These are phyloP conservation scores for Meripilus lineatus DNA, from an alignment of 1,284 basidiomycete genomes.

Conservation along the genomic window DNA sequence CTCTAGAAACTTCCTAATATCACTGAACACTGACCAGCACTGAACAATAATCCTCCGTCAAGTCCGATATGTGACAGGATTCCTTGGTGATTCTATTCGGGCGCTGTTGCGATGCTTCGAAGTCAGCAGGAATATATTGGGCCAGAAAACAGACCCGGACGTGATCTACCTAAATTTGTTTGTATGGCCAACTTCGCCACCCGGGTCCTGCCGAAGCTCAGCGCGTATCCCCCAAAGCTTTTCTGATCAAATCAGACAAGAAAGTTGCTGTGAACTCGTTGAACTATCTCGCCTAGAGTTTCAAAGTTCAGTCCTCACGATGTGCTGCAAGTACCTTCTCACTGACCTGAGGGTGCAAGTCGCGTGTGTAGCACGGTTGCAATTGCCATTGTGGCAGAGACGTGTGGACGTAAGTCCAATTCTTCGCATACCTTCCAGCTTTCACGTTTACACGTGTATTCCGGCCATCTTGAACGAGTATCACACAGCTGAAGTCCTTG, in stretches of 20 bases:
- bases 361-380: conserved; percentile 99
- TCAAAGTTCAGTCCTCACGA: conserved; percentile 99
- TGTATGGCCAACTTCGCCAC: too few species aligned
- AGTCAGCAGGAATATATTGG: too few species aligned
- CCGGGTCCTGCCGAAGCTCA: too few species aligned
- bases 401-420: conserved; percentile 77
- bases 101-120: too few species aligned
- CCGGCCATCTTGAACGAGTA: conserved; percentile 99
- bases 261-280: conserved; percentile 99
- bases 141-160: too few species aligned
- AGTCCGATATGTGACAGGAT: too few species aligned
- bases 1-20: too few species aligned
- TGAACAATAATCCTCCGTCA: too few species aligned
- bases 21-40: too few species aligned
- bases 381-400: conserved; percentile 96
- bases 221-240: too few species aligned
- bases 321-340: conserved; percentile 90
- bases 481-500: conserved; percentile 95
- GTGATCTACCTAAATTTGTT: too few species aligned
- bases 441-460: conserved; percentile 91
- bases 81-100: too few species aligned
- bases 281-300: conserved; percentile 98
- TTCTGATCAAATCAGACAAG: conserved; percentile 97
- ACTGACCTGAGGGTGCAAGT: conserved; percentile 98
- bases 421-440: conserved; percentile 9